Conservation (phyloP, 2,329 filamentous ascomycete genomes). For the Aureobasidium uvarum region DNA sequence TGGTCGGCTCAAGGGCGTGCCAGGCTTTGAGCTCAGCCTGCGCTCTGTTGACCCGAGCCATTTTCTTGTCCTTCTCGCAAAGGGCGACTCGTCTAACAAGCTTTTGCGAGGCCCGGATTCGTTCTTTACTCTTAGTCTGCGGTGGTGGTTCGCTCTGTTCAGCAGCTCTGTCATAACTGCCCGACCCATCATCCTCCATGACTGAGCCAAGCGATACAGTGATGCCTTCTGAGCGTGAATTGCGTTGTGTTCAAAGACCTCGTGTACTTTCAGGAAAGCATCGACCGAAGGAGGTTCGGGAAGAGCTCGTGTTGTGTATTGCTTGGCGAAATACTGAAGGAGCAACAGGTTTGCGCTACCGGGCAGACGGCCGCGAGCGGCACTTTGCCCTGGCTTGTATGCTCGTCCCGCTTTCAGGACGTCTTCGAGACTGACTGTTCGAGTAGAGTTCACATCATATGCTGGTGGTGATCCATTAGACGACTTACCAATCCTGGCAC, state of each 20-base stretch:
- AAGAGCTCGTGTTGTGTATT: constrained; percentile 44
- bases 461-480: constrained; percentile 55
- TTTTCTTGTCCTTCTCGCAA: constrained; percentile 22
- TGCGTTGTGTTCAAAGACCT: constrained; percentile 55
- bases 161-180: constrained; percentile 52
- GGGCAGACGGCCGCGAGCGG: constrained; percentile 50
- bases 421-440: constrained; percentile 53
- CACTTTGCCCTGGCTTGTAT: constrained; percentile 47
- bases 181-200: constrained; percentile 57
- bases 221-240: constrained; percentile 52
- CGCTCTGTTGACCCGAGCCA: constrained; percentile 20
- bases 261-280: constrained; percentile 39
- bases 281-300: constrained; percentile 42
- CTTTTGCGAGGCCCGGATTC: constrained; percentile 1
- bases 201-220: constrained; percentile 55
- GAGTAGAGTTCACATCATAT: constrained; percentile 45
- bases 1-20: constrained; percentile 28
- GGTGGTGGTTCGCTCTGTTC: constrained; percentile 32
- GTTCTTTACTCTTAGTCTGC: constrained; percentile 21
- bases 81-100: constrained; percentile 23
- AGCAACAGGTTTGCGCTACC: constrained; percentile 43
- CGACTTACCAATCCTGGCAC: constrained; percentile 53
- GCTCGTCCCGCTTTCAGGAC: constrained; percentile 47
- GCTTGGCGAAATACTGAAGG: constrained; percentile 46
- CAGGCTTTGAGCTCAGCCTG: constrained; percentile 29